Conservation (phyloP, 2,329 filamentous ascomycete species). For the Arthrobotrys musiformis region DNA sequence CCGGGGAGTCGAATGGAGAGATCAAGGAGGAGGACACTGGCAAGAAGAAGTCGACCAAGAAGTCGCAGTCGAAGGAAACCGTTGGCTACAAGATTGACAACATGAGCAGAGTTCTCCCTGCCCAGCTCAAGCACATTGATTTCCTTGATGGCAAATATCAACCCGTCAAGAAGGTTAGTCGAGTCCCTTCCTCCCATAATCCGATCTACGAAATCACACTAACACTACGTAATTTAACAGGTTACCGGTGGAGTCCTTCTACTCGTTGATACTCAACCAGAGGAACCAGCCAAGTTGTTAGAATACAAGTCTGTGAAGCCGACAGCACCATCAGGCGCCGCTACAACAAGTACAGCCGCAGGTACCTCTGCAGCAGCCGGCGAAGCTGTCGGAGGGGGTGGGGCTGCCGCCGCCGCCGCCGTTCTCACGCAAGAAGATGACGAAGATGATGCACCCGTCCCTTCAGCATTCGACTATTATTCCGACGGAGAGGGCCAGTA, state of each 20-base stretch:
- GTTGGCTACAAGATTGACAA: conserved; percentile 95
- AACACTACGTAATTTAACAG: conserved; percentile 64
- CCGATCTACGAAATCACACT: neutral
- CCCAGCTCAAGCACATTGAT: conserved; percentile 93
- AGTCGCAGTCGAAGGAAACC: conserved; percentile 95
- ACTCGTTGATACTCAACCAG: conserved; percentile 83
- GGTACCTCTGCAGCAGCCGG: conserved; percentile 69
- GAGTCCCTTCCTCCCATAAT: neutral
- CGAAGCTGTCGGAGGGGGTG: conserved; percentile 59
- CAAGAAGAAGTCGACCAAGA: conserved; percentile 77
- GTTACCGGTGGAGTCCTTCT: conserved; percentile 93
- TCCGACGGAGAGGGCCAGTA: conserved; percentile 71
- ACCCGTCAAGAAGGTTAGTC: conserved; percentile 85
- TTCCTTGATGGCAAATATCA: conserved; percentile 87
- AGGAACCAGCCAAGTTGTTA: conserved; percentile 80
- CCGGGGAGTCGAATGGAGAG: conserved; percentile 70
- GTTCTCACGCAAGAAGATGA: conserved; percentile 81
- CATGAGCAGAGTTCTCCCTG: conserved; percentile 92
- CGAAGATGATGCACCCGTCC: conserved; percentile 76
- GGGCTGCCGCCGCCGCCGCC: conserved; percentile 76
- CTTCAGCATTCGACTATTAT: conserved; percentile 81
- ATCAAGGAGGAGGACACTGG: conserved; percentile 71
- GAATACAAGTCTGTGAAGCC: conserved; percentile 91
- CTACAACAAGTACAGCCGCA: conserved; percentile 61
- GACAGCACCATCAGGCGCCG: conserved; percentile 48